Conservation (phyloP, 768 basidiomycete species). For the Leccinum boreale region DNA sequence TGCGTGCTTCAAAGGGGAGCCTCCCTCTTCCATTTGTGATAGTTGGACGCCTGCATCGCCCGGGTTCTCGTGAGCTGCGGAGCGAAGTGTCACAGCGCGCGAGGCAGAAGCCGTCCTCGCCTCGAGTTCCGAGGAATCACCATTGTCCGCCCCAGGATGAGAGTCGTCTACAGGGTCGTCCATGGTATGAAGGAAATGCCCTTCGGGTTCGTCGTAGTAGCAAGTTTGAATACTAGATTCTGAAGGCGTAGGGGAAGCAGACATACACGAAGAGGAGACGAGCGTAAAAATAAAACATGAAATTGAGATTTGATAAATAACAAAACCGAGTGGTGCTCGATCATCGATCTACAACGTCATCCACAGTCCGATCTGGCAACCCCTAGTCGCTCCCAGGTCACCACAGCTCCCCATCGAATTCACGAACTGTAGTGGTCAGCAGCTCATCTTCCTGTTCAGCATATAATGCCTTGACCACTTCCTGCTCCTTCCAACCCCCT, state of each 20-base stretch:
- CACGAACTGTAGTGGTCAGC: conserved; percentile 23
- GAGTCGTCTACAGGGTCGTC: neutral
- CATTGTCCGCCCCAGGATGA: conserved; percentile 3
- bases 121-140: neutral
- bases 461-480: conserved; percentile 35
- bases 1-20: neutral
- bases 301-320: conserved; percentile 21
- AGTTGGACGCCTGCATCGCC: neutral
- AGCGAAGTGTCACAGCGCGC: neutral
- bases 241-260: conserved; percentile 12
- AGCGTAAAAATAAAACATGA: neutral
- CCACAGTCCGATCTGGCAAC: conserved; percentile 6
- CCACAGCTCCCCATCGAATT: conserved; percentile 23
- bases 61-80: neutral
- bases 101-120: neutral
- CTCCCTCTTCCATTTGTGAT: neutral
- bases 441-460: conserved; percentile 32
- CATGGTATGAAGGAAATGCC: conserved; percentile 17
- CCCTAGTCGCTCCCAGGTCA: conserved; percentile 13
- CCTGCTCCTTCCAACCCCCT: conserved; percentile 35
- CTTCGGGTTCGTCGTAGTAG: conserved; percentile 47
- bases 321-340: conserved; percentile 4
- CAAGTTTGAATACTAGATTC: conserved; percentile 33
- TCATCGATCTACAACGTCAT: conserved; percentile 14
- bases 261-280: conserved; percentile 10